phyloP scores from a whole-genome alignment of 2,329 filamentous ascomycete genomes.

The Lasiodiplodia theobromae region DNA sequence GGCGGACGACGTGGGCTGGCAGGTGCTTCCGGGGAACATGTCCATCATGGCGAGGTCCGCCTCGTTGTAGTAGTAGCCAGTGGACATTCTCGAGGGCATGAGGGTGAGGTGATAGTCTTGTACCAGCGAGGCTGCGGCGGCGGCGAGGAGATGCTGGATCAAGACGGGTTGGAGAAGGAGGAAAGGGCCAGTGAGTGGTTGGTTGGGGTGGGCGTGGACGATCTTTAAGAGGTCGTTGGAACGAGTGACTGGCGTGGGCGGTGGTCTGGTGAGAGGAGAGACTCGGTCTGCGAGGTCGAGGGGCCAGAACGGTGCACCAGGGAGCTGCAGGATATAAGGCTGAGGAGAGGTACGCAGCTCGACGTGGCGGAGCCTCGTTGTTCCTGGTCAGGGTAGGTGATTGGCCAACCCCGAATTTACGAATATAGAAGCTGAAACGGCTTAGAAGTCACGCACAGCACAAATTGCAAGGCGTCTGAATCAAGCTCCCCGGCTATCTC shows the following conservation, averaged over 20 bases:
- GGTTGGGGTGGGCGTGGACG: slow-evolving; percentile 9
- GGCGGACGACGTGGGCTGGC: slow-evolving; percentile 43
- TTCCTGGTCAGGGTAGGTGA: slow-evolving; percentile 21
- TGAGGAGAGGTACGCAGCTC: slow-evolving; percentile 29
- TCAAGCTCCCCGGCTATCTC: slow-evolving; percentile 31
- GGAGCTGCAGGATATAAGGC: slow-evolving; percentile 30
- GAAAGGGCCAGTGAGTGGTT: slow-evolving; percentile 1
- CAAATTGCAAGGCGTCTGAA: slow-evolving; percentile 32
- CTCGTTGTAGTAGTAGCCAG: slow-evolving; percentile 34
- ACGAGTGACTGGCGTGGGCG: slow-evolving; percentile 6
- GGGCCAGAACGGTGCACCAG: slow-evolving; percentile 23
- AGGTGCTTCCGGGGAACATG: slow-evolving; percentile 46
- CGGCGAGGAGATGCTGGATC: slow-evolving; percentile 1
- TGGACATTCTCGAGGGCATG: slow-evolving; percentile 31
- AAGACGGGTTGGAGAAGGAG: slow-evolving; percentile 4
- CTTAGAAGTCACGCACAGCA: slow-evolving; percentile 31
- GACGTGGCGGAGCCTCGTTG: slow-evolving; percentile 32
- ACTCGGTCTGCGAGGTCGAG: slow-evolving; percentile 15
- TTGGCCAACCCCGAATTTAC: slow-evolving; percentile 27
- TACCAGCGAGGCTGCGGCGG: slow-evolving; percentile 8
- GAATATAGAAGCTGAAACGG: slow-evolving; percentile 32
- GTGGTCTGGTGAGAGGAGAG: slow-evolving; percentile 9
- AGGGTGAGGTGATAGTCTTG: slow-evolving; percentile 6
- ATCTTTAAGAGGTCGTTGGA: slow-evolving; percentile 14
- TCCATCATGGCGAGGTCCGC: slow-evolving; percentile 47